Percentiles rank a stretch among this genome's conserved stretches.
phyloP scores from a whole-genome alignment of 305 asterid genomes.

The Withania somnifera region DNA sequence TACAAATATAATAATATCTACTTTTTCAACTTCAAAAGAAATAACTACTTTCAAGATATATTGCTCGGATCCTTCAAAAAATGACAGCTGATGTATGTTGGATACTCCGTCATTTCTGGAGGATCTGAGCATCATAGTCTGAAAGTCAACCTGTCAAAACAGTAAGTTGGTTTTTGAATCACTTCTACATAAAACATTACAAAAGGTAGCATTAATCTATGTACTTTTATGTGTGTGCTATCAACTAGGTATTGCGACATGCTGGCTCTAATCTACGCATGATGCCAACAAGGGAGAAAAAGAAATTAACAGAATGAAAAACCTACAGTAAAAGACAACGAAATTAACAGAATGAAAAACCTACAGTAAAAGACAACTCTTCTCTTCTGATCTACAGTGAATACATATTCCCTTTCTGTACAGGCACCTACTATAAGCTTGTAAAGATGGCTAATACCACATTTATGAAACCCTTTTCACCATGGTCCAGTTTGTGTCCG shows the following conservation, averaged over 20 bases:
- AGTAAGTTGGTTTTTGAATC: background rate
- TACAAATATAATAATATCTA: background rate
- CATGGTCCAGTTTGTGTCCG: conserved; percentile 90
- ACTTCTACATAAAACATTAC: background rate
- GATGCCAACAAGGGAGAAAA: background rate
- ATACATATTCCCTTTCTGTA: background rate
- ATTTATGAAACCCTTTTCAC: conserved; percentile 14
- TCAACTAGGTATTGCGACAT: background rate
- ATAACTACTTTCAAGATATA: background rate
- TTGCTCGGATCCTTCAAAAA: background rate
- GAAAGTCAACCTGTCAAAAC: background rate
- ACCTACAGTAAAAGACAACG: conserved; percentile 2
- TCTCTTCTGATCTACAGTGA: background rate
- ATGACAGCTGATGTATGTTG: background rate
- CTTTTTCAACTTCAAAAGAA: background rate
- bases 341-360: background rate
- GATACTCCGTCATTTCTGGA: background rate
- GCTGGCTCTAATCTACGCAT: background rate
- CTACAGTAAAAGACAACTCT: conserved; percentile 3
- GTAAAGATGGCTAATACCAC: background rate
- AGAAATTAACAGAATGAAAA: background rate
- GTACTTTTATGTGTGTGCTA: background rate
- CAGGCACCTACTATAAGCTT: background rate
- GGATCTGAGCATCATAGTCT: background rate
- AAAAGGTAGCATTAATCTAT: background rate